Evolutionary conservation across 2,329 filamentous ascomycete genomes (phyloP).

Genomic region (Endothia cerciana): DNA sequence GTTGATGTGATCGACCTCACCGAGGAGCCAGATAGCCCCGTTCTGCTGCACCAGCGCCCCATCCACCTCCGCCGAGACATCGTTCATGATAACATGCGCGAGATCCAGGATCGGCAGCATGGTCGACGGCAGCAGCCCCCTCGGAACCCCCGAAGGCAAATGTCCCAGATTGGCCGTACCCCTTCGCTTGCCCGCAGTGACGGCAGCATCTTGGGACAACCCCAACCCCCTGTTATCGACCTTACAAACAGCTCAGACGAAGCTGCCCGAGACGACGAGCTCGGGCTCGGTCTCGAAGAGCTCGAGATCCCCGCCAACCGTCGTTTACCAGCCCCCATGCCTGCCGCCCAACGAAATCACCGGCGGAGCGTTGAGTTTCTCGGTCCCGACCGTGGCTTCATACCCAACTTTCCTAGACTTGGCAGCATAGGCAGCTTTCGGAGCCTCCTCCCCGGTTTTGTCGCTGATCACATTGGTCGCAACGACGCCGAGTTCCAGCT

Average conservation of each 20-base stretch:
- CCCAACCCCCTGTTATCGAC: slow-evolving; percentile 49
- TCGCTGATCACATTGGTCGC: slow-evolving; percentile 11
- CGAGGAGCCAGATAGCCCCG: slow-evolving; percentile 52
- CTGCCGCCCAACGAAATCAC: slow-evolving; percentile 14
- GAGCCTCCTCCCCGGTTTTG: slow-evolving; percentile 16
- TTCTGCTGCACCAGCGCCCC: slow-evolving; percentile 19
- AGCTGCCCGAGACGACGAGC: slow-evolving; percentile 2
- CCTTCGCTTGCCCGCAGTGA: slow-evolving; percentile 51
- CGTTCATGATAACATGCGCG: slow-evolving; percentile 4
- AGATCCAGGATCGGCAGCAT: not conserved
- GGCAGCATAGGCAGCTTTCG: slow-evolving; percentile 5
- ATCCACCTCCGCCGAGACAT: slow-evolving; percentile 19
- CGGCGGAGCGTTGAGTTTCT: slow-evolving; percentile 9
- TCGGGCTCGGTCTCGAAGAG: slow-evolving; percentile 5
- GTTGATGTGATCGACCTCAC: slow-evolving; percentile 54
- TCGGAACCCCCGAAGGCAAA: slow-evolving; percentile 47
- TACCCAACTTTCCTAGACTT: not conserved
- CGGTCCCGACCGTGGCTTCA: not conserved
- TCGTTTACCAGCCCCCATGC: slow-evolving; percentile 21
- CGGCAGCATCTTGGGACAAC: slow-evolving; percentile 44
- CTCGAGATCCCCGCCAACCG: slow-evolving; percentile 20
- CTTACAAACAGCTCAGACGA: slow-evolving; percentile 53
- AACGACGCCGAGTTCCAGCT: slow-evolving; percentile 38
- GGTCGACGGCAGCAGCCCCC: not conserved
- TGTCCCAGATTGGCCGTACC: slow-evolving; percentile 45